Conservation (phyloP, 345 rosid genomes). For the Erysimum cheiranthoides region DNA sequence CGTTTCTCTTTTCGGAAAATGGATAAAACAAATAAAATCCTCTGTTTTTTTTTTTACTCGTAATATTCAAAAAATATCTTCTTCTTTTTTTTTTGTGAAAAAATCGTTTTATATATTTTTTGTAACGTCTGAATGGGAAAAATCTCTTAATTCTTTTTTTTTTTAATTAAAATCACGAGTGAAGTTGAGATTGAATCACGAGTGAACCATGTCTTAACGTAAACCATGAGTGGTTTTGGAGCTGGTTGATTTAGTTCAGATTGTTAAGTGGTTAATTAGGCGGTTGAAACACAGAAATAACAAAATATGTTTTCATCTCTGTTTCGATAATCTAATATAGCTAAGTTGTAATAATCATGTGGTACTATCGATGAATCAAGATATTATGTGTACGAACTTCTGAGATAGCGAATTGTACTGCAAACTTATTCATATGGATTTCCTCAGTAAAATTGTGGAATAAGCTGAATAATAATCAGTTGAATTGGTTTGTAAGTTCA, state of each 20-base stretch:
- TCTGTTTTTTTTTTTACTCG: not conserved
- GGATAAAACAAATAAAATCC: not conserved
- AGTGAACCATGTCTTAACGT: not conserved
- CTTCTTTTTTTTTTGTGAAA: not conserved
- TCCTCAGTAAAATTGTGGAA: not conserved
- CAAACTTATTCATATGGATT: too few relatives aligned
- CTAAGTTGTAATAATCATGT: too few relatives aligned
- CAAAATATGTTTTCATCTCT: too few relatives aligned
- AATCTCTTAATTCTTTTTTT: too few relatives aligned
- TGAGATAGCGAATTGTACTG: not conserved
- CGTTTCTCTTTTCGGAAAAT: conserved; percentile 19
- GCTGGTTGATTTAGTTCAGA: not conserved
- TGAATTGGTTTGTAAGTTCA: not conserved
- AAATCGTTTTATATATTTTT: too few relatives aligned
- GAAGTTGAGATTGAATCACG: not conserved
- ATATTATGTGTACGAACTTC: not conserved
- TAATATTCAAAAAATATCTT: not conserved
- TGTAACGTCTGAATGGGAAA: too few relatives aligned
- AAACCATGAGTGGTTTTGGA: not conserved
- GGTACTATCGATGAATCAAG: not conserved
- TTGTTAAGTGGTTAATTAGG: too few relatives aligned
- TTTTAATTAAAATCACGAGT: too few relatives aligned
- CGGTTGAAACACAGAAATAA: too few relatives aligned
- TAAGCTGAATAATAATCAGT: not conserved
- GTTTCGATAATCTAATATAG: too few relatives aligned